Base-by-base conservation (phyloP, 1,284 basidiomycete species). In the Trichosporon ovoides region DNA sequence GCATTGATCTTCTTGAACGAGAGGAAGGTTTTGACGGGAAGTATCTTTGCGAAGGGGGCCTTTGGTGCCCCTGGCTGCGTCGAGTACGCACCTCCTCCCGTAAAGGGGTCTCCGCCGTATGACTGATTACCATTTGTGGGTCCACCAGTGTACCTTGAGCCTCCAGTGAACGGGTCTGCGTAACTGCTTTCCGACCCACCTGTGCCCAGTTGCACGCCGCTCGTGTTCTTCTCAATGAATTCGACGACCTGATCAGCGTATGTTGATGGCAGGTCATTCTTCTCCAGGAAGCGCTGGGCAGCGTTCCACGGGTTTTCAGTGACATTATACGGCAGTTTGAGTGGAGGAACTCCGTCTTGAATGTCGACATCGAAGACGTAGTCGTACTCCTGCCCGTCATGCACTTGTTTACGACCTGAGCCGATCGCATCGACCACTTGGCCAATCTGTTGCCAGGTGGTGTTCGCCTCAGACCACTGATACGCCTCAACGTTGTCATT, bases 361-460 rank as follows among this genome's bases (percentile, higher is more conserved):
- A 98, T 88, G 70, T 98, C 95, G 18, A 99, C 94, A 69, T 98
- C 94, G 69, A 98, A 98, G 9, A 99, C 95, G 69, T 97, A 95
- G 78, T 99, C 96, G 71, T 94, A 99, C 77, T 98, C 95, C 72
- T 87, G 87, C 31, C 96, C 96, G 66, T 90, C 78, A 73, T 89
- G 88, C 6, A 95, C 81, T 74, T 95, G 91, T 77, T 91, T 97
- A 60, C 88, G 83, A 9, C 85, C 84, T 48, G 87, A 85, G 10
- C 92, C 91, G 48, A 96, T 89, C 16, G 91, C 91, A 70, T 95
- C 95, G 3, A 96, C 91, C 4, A 98, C 94, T 65, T 95, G 88
- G 13, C 96, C 96, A 38, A 98, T 85, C 75, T 95, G 96, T 72
- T 89, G 84, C 95, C 95, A 98, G 38, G 82, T 82, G 13, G 78